A percentile compares a stretch with the other conserved stretches of the same genome.
Evolutionary conservation across 768 basidiomycete genomes (phyloP).

Genomic region (Suillus plorans): DNA sequence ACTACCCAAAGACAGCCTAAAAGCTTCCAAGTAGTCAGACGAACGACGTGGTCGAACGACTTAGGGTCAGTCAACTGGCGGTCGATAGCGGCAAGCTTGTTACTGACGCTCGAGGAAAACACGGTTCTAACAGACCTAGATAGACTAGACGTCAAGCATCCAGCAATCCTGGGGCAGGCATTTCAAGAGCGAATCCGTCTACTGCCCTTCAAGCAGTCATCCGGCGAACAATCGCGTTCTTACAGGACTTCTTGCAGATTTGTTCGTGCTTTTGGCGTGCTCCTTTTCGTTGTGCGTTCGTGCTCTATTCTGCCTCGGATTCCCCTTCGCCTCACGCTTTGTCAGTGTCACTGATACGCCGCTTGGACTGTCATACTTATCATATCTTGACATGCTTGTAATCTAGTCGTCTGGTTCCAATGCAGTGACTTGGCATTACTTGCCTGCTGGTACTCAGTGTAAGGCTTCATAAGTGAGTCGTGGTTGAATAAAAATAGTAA

Average conservation of each 20-base stretch:
- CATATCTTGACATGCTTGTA: background rate
- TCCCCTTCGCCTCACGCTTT: background rate
- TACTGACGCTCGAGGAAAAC: conserved; percentile 67
- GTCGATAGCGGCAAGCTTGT: conserved; percentile 60
- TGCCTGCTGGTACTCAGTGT: background rate
- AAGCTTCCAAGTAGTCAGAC: conserved; percentile 72
- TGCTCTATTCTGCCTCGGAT: background rate
- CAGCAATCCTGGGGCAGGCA: background rate
- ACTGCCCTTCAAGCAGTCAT: background rate
- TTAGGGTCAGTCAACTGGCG: conserved; percentile 65
- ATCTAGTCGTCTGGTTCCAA: background rate
- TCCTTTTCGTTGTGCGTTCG: background rate
- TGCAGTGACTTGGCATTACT: background rate
- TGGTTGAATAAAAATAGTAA: too few relatives aligned
- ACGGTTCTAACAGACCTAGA: conserved; percentile 64
- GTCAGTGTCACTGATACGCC: background rate
- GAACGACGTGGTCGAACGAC: conserved; percentile 82
- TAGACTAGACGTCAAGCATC: background rate
- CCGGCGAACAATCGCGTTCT: background rate
- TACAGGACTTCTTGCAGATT: background rate
- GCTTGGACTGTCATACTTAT: background rate
- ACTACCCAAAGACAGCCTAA: conserved; percentile 36
- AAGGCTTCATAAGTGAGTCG: background rate
- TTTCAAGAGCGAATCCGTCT: background rate
- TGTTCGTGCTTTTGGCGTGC: background rate